Conservation (phyloP, 805 yeast species). For the Ogataea nonfermentans region DNA sequence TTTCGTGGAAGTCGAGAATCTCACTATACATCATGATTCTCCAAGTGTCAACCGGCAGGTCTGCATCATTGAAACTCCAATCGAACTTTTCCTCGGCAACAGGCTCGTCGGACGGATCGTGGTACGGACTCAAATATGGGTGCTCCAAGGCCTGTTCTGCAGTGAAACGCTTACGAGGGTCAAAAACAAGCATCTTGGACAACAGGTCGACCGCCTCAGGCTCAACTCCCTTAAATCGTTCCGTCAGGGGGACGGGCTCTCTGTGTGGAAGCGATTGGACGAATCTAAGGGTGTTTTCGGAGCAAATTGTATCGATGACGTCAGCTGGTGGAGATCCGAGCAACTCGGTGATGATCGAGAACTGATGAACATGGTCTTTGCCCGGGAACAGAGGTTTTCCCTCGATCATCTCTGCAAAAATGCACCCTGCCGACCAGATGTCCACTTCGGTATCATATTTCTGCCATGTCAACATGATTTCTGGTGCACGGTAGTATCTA, state of each 20-base stretch:
- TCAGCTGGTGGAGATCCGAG: slow-evolving; percentile 93
- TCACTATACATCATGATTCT: slow-evolving; percentile 99
- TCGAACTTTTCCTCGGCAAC: slow-evolving; percentile 89
- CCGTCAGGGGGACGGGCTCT: slow-evolving; percentile 85
- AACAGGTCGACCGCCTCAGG: slow-evolving; percentile 86
- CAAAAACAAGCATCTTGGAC: slow-evolving; percentile 89
- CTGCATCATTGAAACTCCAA: slow-evolving; percentile 98
- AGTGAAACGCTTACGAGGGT: slow-evolving; percentile 89
- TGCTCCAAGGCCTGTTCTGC: slow-evolving; percentile 89
- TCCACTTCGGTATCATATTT: slow-evolving; percentile 96
- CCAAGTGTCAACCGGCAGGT: slow-evolving; percentile 97
- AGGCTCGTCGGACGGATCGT: slow-evolving; percentile 97
- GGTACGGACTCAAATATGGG: slow-evolving; percentile 91
- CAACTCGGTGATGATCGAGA: slow-evolving; percentile 92
- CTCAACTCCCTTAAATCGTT: slow-evolving; percentile 75
- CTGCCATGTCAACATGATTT: slow-evolving; percentile 98
- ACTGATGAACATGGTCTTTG: slow-evolving; percentile 97
- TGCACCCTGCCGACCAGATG: slow-evolving; percentile 97
- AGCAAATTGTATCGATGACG: slow-evolving; percentile 92
- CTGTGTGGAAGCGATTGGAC: slow-evolving; percentile 91
- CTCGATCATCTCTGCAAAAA: slow-evolving; percentile 95
- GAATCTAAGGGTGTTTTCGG: slow-evolving; percentile 91
- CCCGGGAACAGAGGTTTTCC: slow-evolving; percentile 98
- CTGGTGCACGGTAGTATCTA: slow-evolving; percentile 95
- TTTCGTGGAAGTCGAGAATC: slow-evolving; percentile 92